Conservation (phyloP, 2,329 filamentous ascomycete genomes). For the Chaetothyriales sp. region DNA sequence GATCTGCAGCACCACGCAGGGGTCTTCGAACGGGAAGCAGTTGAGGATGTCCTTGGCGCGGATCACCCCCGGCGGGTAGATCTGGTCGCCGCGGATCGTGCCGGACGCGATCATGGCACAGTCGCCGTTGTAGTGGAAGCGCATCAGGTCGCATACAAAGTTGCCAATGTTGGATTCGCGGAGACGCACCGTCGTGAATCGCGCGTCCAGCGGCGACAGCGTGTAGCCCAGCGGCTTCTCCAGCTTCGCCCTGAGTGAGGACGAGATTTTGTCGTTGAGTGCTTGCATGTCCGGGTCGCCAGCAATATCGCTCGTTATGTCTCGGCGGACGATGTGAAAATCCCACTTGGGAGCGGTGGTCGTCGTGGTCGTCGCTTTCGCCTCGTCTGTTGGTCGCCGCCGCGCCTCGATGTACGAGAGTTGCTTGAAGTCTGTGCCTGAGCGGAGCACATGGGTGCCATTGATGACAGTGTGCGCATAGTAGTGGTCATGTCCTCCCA, state of each 20-base stretch:
- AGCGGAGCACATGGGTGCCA: conserved; percentile 68
- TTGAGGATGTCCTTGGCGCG: conserved; percentile 69
- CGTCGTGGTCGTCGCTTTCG: too few species aligned
- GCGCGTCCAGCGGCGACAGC: conserved; percentile 63
- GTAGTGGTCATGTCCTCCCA: conserved; percentile 83
- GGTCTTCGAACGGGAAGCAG: conserved; percentile 87
- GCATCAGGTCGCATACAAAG: conserved; percentile 84
- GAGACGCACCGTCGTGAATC: conserved; percentile 66
- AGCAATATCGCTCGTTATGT: conserved; percentile 54
- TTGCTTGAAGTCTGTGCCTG: conserved; percentile 83
- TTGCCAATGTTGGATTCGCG: conserved; percentile 76
- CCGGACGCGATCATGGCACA: conserved; percentile 73
- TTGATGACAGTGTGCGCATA: conserved; percentile 67
- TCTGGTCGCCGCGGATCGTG: conserved; percentile 74
- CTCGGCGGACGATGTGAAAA: conserved; percentile 59
- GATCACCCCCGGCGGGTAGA: conserved; percentile 68
- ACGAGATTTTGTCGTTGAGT: conserved; percentile 54
- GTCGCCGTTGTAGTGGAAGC: conserved; percentile 64
- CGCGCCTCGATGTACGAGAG: conserved; percentile 74
- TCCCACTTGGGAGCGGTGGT: conserved; percentile 50
- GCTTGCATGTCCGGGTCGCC: conserved; percentile 46
- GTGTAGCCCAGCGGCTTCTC: conserved; percentile 76
- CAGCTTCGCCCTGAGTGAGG: conserved; percentile 58
- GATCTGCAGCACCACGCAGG: conserved; percentile 61
- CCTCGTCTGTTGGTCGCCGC: conserved; percentile 28